Evolutionary conservation across 176 grass and related monocot genomes (phyloP).

Genomic region (Juncus inflexus): DNA sequence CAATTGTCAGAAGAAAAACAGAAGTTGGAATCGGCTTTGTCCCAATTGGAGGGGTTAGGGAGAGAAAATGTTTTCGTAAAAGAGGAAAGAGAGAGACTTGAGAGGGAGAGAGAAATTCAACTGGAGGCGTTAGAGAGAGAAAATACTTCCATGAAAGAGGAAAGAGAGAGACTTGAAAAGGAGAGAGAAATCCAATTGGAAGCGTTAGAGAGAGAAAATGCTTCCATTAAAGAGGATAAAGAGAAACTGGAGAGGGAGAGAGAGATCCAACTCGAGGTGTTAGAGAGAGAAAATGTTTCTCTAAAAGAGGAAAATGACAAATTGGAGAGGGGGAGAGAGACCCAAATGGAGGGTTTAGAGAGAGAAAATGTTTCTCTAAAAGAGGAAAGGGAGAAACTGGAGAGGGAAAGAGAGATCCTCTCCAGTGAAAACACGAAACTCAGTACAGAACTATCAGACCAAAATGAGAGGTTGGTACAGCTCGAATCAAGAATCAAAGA

Average conservation of each 20-base stretch:
- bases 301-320: constrained; percentile 39
- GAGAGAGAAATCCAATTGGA: constrained; percentile 33
- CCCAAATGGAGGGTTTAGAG: constrained; percentile 37
- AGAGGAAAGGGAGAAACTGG: constrained; percentile 51
- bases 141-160: constrained; percentile 22
- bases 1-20: constrained; percentile 33
- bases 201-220: constrained; percentile 55
- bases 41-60: constrained; percentile 49
- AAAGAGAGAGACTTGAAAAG: constrained; percentile 45
- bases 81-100: constrained; percentile 1
- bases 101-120: constrained; percentile 14
- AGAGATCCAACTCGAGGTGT: constrained; percentile 36
- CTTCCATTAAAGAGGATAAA: constrained; percentile 47
- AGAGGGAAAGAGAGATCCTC: constrained; percentile 52
- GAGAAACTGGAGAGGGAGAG: constrained; percentile 44
- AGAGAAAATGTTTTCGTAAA: constrained; percentile 20
- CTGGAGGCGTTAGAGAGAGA: constrained; percentile 32
- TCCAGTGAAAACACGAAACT: constrained; percentile 51
- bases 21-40: constrained; percentile 36
- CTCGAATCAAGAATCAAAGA: constrained; percentile 58
- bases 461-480: constrained; percentile 61
- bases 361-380: constrained; percentile 24
- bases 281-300: constrained; percentile 47
- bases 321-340: constrained; percentile 37
- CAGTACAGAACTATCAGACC: constrained; percentile 49